A percentile compares a stretch with the other conserved stretches of the same genome.
Evolutionary conservation across 192 early-diverging fungal species (phyloP).

Genomic region (Entophlyctis luteolus): DNA sequence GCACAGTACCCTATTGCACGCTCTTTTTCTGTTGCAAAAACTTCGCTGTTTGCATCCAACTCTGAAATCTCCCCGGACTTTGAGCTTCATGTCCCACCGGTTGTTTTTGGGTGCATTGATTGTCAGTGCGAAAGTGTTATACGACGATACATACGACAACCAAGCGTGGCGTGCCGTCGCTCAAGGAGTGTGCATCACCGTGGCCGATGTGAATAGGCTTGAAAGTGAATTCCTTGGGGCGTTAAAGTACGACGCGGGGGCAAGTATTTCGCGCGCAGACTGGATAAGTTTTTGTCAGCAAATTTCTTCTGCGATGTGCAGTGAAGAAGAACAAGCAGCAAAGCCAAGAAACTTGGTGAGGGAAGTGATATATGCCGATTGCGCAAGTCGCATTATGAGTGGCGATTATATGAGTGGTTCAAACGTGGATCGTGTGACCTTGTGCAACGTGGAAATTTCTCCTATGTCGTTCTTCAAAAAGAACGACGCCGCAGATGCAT

Average conservation of each 20-base stretch:
- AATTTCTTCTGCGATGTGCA: background rate
- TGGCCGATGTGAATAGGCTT: slow-evolving; percentile 15
- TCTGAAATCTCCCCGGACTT: background rate
- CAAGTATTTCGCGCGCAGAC: background rate
- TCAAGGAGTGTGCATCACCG: background rate
- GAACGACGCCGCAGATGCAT: background rate
- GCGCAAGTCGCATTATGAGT: too few species aligned
- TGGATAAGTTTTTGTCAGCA: slow-evolving; percentile 1
- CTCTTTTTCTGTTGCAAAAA: background rate
- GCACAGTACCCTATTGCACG: slow-evolving; percentile 2
- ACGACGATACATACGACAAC: slow-evolving; percentile 27
- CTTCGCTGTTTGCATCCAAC: slow-evolving; percentile 1
- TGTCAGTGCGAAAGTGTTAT: slow-evolving; percentile 17
- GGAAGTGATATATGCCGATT: background rate
- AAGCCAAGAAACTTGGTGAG: background rate
- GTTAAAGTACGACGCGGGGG: slow-evolving; percentile 1
- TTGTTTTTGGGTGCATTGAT: slow-evolving; percentile 6
- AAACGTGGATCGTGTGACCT: too few species aligned
- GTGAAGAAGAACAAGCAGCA: background rate
- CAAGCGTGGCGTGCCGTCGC: slow-evolving; percentile 4
- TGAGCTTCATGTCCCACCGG: background rate
- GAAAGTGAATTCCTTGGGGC: background rate
- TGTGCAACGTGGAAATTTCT: background rate
- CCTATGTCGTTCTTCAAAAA: background rate
- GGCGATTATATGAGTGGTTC: too few species aligned